phyloP scores from a whole-genome alignment of 176 grass and related monocot species.

The Pharus latifolius region DNA sequence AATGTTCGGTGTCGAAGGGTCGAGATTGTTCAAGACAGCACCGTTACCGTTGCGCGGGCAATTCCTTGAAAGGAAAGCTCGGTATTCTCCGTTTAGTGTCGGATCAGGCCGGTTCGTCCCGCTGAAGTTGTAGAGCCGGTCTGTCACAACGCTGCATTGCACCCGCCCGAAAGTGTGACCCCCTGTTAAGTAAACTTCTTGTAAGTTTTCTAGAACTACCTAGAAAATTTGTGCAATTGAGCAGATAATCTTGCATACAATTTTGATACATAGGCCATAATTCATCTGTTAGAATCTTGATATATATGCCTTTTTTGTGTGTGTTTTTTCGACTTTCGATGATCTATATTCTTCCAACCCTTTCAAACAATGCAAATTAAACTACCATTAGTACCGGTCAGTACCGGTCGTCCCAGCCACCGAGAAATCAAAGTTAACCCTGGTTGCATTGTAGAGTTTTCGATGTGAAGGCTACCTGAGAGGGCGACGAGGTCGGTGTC shows the following conservation, averaged over 20 bases:
- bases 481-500: slow-evolving; percentile 51
- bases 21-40: slow-evolving; percentile 18
- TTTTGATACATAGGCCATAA: background rate
- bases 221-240: background rate
- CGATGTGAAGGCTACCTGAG: slow-evolving; percentile 22
- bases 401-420: too few species aligned
- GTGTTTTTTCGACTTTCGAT: too few species aligned
- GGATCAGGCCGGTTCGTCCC: slow-evolving; percentile 37
- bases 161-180: slow-evolving; percentile 59
- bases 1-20: slow-evolving; percentile 14
- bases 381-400: too few species aligned
- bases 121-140: slow-evolving; percentile 54
- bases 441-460: background rate
- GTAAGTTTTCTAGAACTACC: background rate
- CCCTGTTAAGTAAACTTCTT: slow-evolving; percentile 12
- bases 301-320: too few species aligned
- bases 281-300: too few species aligned
- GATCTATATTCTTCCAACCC: too few species aligned
- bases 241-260: background rate
- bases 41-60: background rate
- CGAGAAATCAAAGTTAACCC: too few species aligned
- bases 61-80: background rate
- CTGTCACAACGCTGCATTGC: slow-evolving; percentile 26
- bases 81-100: background rate
- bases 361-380: too few species aligned